Percentiles rank a stretch among this genome's conserved stretches.
phyloP scores from a whole-genome alignment of 2,329 filamentous ascomycete species.

The Xenoacremonium recifei region DNA sequence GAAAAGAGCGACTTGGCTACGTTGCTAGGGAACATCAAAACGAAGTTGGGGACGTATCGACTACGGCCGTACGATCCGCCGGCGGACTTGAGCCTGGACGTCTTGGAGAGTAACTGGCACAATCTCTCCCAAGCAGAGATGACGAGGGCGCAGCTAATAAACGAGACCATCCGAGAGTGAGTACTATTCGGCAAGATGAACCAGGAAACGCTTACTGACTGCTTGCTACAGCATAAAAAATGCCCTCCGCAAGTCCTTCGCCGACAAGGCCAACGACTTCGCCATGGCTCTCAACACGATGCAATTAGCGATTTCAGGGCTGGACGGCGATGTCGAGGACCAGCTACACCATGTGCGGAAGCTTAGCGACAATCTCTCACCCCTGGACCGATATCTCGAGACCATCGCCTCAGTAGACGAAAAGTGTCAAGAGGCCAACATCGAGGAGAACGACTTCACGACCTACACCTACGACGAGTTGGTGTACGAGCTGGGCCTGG shows the following conservation, averaged over 20 bases:
- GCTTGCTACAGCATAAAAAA: conserved; percentile 77
- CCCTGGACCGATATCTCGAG: conserved; percentile 86
- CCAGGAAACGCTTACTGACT: conserved; percentile 27
- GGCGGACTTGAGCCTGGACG: conserved; percentile 75
- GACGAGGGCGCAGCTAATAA: conserved; percentile 86
- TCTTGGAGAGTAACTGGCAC: conserved; percentile 80
- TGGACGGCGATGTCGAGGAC: conserved; percentile 95
- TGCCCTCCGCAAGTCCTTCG: conserved; percentile 84
- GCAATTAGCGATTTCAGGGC: conserved; percentile 90
- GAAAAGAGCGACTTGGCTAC: conserved; percentile 96
- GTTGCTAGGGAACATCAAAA: conserved; percentile 96
- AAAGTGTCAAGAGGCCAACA: conserved; percentile 93
- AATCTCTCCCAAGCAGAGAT: conserved; percentile 80
- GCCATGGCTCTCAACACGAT: conserved; percentile 93
- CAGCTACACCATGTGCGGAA: conserved; percentile 84
- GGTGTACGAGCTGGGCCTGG: conserved; percentile 86
- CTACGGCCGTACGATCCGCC: conserved; percentile 90
- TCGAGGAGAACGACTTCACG: conserved; percentile 99
- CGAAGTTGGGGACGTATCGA: conserved; percentile 93
- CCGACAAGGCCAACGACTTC: conserved; percentile 98
- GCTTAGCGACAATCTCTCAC: conserved; percentile 80
- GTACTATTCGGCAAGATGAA: conserved; percentile 26
- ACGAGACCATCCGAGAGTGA: conserved; percentile 94
- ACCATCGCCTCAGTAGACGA: conserved; percentile 83
- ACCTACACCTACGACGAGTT: conserved; percentile 98